These are phyloP conservation scores for Sporobolomyces phaffii DNA, from an alignment of 768 basidiomycete species.

Conservation along the genomic window DNA sequence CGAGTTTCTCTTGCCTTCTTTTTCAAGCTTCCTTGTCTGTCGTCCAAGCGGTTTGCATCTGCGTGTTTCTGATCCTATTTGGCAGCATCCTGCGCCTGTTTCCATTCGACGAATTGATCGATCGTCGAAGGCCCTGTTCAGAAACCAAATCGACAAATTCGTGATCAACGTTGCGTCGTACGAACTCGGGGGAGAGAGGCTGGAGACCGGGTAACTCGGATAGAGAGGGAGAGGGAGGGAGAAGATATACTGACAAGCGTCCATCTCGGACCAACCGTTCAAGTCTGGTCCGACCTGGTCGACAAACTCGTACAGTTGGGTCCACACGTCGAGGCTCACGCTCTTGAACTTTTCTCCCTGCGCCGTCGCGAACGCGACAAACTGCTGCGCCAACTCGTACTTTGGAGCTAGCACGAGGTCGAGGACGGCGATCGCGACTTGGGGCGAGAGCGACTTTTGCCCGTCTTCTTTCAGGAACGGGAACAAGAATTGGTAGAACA, in stretches of 20 bases:
- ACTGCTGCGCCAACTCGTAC: constrained; percentile 61
- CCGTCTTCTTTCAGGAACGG: constrained; percentile 65
- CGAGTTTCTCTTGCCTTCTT: not conserved
- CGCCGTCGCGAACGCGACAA: constrained; percentile 64
- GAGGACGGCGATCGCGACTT: constrained; percentile 72
- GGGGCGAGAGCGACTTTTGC: constrained; percentile 45
- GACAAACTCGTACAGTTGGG: constrained; percentile 71
- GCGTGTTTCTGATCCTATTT: not conserved
- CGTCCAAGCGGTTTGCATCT: not conserved
- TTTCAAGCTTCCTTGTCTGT: not conserved
- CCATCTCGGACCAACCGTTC: constrained; percentile 66
- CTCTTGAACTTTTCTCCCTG: constrained; percentile 62
- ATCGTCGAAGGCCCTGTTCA: constrained; percentile 80
- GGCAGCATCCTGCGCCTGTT: constrained; percentile 43
- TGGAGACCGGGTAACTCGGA: too few species aligned
- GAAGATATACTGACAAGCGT: constrained; percentile 57
- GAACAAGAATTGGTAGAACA: constrained; percentile 69
- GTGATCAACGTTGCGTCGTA: not conserved
- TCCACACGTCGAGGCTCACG: constrained; percentile 78
- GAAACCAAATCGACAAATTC: too few species aligned
- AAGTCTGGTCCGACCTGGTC: constrained; percentile 58
- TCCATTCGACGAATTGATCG: constrained; percentile 72
- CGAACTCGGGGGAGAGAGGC: too few species aligned
- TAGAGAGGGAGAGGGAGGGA: not conserved
- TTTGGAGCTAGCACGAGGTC: constrained; percentile 64